A percentile compares a stretch with the other conserved stretches of the same genome.
These are phyloP conservation scores for Huntiella decipiens DNA, from an alignment of 2,329 filamentous ascomycete species.

Conservation along the genomic window DNA sequence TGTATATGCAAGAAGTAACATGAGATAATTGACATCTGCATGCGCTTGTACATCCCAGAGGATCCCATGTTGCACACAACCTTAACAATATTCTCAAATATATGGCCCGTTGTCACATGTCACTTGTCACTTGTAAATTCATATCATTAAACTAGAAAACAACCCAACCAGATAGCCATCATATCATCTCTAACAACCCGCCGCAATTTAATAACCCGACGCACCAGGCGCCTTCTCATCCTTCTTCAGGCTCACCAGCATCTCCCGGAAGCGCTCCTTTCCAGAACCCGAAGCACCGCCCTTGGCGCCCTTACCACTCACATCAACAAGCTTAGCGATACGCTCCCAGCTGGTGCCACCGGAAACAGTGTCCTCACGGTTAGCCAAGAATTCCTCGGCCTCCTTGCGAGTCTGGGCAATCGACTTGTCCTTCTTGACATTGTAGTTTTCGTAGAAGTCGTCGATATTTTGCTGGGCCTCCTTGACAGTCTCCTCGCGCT, in stretches of 20 bases:
- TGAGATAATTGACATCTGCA: too few relatives aligned
- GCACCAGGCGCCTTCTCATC: slow-evolving; percentile 69
- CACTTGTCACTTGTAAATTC: neutral
- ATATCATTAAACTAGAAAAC: slow-evolving; percentile 4
- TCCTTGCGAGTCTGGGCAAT: slow-evolving; percentile 77
- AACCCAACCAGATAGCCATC: neutral
- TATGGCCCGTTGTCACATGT: too few relatives aligned
- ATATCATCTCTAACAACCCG: neutral
- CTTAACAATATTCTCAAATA: too few relatives aligned
- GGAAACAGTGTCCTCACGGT: slow-evolving; percentile 76
- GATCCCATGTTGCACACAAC: too few relatives aligned
- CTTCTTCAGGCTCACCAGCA: slow-evolving; percentile 73
- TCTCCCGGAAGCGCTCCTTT: slow-evolving; percentile 89
- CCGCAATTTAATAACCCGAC: slow-evolving; percentile 33
- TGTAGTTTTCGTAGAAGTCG: slow-evolving; percentile 99
- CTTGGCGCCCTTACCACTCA: slow-evolving; percentile 79
- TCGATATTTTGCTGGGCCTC: slow-evolving; percentile 90
- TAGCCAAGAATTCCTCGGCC: slow-evolving; percentile 78
- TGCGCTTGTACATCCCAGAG: too few relatives aligned
- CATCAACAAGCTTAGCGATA: slow-evolving; percentile 90
- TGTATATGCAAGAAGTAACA: neutral
- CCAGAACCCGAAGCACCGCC: slow-evolving; percentile 78
- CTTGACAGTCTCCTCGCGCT: slow-evolving; percentile 70
- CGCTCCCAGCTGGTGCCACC: slow-evolving; percentile 97
- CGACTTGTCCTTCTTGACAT: slow-evolving; percentile 89